phyloP scores from a whole-genome alignment of 228 moss, liverwort and hornwort genomes.

The Sphagnum magellanicum region DNA sequence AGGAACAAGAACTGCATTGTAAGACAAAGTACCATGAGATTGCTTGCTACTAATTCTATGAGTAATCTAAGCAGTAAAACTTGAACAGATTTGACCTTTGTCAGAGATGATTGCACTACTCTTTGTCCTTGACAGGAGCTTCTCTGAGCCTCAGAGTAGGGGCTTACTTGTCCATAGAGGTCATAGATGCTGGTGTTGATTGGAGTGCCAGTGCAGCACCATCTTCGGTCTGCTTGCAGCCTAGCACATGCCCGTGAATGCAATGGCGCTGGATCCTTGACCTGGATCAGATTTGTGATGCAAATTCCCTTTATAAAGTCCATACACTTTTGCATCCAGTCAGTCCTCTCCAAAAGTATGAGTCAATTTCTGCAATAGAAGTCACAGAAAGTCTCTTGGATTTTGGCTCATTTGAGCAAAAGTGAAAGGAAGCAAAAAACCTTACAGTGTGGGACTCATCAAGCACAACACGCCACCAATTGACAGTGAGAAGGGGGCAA shows the following conservation, averaged over 20 bases:
- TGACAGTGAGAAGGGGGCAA: conserved; percentile 90
- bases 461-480: conserved; percentile 98
- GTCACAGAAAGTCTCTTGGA: too few relatives aligned
- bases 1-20: conserved; percentile 80
- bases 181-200: conserved; percentile 98
- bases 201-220: conserved; percentile 99
- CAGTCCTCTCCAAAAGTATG: neutral
- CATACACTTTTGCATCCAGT: neutral
- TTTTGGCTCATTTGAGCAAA: too few relatives aligned
- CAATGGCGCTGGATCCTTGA: conserved; percentile 97
- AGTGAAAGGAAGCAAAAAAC: too few relatives aligned
- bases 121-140: too few relatives aligned
- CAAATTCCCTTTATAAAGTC: neutral
- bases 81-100: too few relatives aligned
- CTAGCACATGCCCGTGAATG: conserved; percentile 98
- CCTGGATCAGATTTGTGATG: conserved; percentile 23
- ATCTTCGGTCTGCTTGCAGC: conserved; percentile 92
- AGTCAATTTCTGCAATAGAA: neutral
- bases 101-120: too few relatives aligned
- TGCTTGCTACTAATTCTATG: too few relatives aligned
- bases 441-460: conserved; percentile 97
- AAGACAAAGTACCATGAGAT: neutral
- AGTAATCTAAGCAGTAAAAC: too few relatives aligned
- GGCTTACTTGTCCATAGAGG: conserved; percentile 84
- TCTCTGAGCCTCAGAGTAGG: neutral